These are phyloP conservation scores for Protomyces pachydermus DNA, from an alignment of 1,139 yeast genomes.

Conservation along the genomic window DNA sequence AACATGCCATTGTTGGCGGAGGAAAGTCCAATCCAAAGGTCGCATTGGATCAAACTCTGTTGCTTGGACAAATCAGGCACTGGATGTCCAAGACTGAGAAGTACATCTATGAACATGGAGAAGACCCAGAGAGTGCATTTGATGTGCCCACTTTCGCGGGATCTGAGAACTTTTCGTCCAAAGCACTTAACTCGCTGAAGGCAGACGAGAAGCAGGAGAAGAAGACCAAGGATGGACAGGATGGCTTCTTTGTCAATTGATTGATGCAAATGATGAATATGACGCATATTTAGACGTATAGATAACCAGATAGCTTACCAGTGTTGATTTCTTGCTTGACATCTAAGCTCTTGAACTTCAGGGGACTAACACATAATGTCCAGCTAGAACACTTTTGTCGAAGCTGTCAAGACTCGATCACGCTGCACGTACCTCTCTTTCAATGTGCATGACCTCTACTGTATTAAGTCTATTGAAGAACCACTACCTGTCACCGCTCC, in stretches of 20 bases:
- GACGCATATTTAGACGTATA: background rate
- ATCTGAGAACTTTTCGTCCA: background rate
- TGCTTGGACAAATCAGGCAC: slow-evolving; percentile 30
- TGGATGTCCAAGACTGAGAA: slow-evolving; percentile 29
- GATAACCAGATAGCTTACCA: background rate
- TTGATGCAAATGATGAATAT: background rate
- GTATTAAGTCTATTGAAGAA: background rate
- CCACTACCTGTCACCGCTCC: background rate
- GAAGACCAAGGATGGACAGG: background rate
- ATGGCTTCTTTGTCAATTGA: background rate
- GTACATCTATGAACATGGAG: slow-evolving; percentile 30
- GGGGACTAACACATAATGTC: no score
- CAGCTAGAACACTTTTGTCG: no score
- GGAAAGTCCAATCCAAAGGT: slow-evolving; percentile 30
- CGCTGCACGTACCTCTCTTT: background rate
- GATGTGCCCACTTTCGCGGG: slow-evolving; percentile 31
- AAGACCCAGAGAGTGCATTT: slow-evolving; percentile 32
- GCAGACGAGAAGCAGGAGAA: background rate
- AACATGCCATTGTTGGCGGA: slow-evolving; percentile 31
- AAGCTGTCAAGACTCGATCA: no score
- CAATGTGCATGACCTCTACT: background rate
- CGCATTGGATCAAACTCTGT: slow-evolving; percentile 28
- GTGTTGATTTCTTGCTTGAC: background rate
- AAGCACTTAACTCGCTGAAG: background rate
- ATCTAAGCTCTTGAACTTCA: no score